Evolutionary conservation across 805 yeast species (phyloP), one percentile per base, ranked within the genome.

Genomic region (Cyberlindnera maritima): DNA sequence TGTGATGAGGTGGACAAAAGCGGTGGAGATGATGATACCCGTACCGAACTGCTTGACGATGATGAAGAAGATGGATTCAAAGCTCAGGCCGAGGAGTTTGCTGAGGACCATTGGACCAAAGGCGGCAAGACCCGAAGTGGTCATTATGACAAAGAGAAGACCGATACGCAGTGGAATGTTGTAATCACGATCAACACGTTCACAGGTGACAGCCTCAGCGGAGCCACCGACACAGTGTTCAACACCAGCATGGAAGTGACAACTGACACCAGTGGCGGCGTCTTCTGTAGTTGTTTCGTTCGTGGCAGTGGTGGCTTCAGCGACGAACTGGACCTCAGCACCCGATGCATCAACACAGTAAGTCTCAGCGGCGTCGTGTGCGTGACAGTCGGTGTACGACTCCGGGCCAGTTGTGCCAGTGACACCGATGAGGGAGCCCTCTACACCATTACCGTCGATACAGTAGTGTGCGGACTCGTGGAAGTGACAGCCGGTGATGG

Each of bases 181-280:
- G 33, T 54, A 54, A 26, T 52, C 50, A 32, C 53, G 44, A 20
- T 50, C 52, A 11, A 19, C 41, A 29, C 36, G 41, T 33, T 47
- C 54, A 48, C 59, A 55, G 9, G 53, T 39, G 11, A 43, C 20
- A 21, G 47, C 55, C n/a, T 26, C 28, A 5, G 41, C 43, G 14
- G 41, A 34, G 15, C 52, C 56, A 33, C 56, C 56, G 20, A 45
- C 46, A 53, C 59, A 55, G 31, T 55, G 59, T 28, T 55, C 57
- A 19, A 55, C 56, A 40, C 59, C 59, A 25, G 59, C 59, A 41
- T 55, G 59, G 52, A 53, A 55, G 40, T 55, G 59, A 46, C 59
- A 55, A 26, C 38, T 46, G 11, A 38, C 34, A n/a, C 53, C 53
- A 20, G 29, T 14, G 17, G 41, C 21, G 17, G 19, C 10, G 11